Conservation (phyloP, 179 eudicot species). For the Patellifolia procumbens region DNA sequence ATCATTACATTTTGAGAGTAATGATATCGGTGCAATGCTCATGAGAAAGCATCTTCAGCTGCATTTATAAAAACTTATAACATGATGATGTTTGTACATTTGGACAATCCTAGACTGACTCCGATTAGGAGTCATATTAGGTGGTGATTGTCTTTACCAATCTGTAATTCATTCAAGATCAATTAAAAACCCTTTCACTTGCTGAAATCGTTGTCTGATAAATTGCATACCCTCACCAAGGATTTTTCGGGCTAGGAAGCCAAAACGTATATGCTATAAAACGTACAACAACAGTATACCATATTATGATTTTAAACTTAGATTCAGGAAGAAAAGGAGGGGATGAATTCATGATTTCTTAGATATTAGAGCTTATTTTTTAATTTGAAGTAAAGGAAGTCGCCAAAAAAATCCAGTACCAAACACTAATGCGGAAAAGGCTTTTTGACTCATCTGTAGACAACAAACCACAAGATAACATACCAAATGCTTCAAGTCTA, state of each 20-base stretch:
- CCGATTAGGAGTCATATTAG: neutral
- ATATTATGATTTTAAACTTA: too few relatives aligned
- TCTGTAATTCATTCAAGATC: neutral
- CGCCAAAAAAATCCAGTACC: too few relatives aligned
- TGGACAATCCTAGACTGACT: neutral
- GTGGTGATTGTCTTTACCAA: neutral
- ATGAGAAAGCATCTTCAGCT: neutral
- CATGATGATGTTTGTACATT: neutral
- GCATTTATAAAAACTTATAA: neutral
- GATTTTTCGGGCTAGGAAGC: neutral
- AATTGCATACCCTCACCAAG: constrained; percentile 7
- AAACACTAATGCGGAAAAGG: too few relatives aligned
- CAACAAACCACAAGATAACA: neutral
- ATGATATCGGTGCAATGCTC: neutral
- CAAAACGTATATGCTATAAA: too few relatives aligned
- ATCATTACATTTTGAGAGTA: neutral
- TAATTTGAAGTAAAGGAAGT: neutral
- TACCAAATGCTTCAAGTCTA: neutral
- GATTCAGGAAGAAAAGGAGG: neutral
- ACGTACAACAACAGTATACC: too few relatives aligned
- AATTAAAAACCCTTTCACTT: neutral
- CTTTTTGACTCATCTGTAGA: neutral
- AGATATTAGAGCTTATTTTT: neutral
- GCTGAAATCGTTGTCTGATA: neutral
- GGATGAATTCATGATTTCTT: neutral